Percentiles rank a stretch among this genome's conserved stretches.
These are phyloP conservation scores for Trichaptum fuscoviolaceum DNA, from an alignment of 768 basidiomycete species.

Conservation along the genomic window DNA sequence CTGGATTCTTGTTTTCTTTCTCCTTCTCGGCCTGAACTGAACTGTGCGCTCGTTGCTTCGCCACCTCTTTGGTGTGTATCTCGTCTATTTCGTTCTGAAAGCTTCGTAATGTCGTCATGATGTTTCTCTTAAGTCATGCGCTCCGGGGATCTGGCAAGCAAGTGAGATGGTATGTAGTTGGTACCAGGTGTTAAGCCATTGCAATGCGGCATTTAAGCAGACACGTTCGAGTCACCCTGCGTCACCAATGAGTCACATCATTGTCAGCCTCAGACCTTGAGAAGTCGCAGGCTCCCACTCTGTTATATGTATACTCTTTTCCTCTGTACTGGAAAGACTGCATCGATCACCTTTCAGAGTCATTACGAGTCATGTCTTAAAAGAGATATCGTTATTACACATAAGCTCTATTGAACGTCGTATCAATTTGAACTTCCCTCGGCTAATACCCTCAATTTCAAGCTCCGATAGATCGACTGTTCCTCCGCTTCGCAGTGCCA, in stretches of 20 bases:
- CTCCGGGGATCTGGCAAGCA: not conserved
- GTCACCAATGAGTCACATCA: not conserved
- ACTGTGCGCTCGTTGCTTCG: conserved; percentile 50
- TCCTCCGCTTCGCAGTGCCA: too few relatives aligned
- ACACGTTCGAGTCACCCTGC: not conserved
- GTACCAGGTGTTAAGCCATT: not conserved
- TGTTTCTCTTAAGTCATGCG: conserved; percentile 1
- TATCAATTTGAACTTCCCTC: too few relatives aligned
- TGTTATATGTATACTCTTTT: too few relatives aligned
- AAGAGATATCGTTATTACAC: too few relatives aligned
- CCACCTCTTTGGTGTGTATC: conserved; percentile 61
- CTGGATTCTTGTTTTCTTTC: conserved; percentile 20
- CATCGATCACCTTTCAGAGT: too few relatives aligned
- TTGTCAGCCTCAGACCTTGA: not conserved
- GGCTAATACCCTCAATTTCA: too few relatives aligned
- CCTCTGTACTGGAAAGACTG: too few relatives aligned
- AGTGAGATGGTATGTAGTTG: not conserved
- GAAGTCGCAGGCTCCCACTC: too few relatives aligned
- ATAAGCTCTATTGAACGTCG: too few relatives aligned
- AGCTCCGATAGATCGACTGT: too few relatives aligned
- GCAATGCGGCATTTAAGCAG: not conserved
- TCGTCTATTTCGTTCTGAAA: conserved; percentile 74
- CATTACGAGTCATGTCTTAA: too few relatives aligned
- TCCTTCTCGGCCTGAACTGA: conserved; percentile 21
- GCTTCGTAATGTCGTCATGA: conserved; percentile 28